phyloP scores from a whole-genome alignment of 139 green algal genomes.

The Micractinium conductrix region DNA sequence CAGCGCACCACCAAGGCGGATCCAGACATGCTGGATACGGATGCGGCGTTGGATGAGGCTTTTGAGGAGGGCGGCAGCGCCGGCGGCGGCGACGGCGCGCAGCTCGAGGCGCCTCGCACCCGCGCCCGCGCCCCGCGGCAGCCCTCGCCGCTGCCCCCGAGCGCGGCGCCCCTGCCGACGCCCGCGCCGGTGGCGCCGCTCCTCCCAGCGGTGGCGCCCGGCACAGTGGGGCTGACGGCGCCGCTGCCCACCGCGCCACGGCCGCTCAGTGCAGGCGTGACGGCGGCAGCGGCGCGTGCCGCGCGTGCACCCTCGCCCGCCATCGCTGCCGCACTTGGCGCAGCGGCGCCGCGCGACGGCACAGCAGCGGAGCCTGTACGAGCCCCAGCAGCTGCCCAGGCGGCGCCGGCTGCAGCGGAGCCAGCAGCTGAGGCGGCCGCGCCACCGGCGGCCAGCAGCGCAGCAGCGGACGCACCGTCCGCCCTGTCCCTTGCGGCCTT shows the following conservation, averaged over 20 bases:
- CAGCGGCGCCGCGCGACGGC: background rate
- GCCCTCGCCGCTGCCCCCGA: background rate
- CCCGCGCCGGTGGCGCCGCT: background rate
- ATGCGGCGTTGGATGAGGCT: background rate
- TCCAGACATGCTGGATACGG: constrained; percentile 37
- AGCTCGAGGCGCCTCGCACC: background rate
- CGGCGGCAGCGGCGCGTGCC: background rate
- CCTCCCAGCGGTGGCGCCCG: background rate
- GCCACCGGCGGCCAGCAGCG: background rate
- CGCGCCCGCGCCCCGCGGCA: background rate
- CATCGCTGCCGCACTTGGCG: background rate
- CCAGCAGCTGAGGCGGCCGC: background rate
- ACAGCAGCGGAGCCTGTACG: background rate
- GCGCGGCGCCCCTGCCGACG: background rate
- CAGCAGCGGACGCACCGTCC: background rate
- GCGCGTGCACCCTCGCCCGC: background rate
- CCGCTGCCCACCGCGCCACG: background rate
- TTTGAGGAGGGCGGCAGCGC: background rate
- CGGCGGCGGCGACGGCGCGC: background rate
- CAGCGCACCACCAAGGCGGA: constrained; percentile 15
- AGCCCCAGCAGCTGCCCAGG: background rate
- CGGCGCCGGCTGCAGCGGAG: background rate
- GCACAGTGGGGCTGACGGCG: background rate
- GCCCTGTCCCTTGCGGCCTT: background rate
- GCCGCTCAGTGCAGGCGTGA: background rate